phyloP scores from a whole-genome alignment of 2,329 filamentous ascomycete genomes.

The Colletotrichum shisoi region DNA sequence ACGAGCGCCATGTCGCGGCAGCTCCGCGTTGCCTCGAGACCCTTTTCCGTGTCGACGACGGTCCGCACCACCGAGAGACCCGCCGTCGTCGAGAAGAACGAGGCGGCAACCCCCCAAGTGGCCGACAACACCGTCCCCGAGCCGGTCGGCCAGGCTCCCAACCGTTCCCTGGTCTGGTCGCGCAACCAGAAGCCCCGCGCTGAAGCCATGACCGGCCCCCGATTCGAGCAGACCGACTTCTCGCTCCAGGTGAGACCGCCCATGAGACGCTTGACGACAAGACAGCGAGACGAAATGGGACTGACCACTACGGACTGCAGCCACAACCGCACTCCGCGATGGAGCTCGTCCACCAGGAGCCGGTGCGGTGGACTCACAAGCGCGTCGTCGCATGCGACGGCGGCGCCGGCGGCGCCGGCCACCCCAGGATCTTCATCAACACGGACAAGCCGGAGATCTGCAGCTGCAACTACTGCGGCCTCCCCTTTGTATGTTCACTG shows the following conservation, averaged over 20 bases:
- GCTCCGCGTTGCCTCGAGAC: conserved; percentile 55
- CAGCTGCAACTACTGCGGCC: conserved; percentile 89
- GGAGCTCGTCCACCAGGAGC: conserved; percentile 94
- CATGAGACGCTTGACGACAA: conserved; percentile 10
- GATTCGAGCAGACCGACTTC: conserved; percentile 98
- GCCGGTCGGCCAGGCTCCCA: conserved; percentile 80
- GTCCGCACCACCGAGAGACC: conserved; percentile 50
- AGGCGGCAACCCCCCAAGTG: conserved; percentile 55
- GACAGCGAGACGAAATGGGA: neutral
- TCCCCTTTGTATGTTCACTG: conserved; percentile 80
- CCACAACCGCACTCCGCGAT: conserved; percentile 90
- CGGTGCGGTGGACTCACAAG: conserved; percentile 88
- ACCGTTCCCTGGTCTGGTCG: conserved; percentile 82
- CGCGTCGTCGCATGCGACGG: conserved; percentile 87
- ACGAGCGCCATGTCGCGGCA: conserved; percentile 56
- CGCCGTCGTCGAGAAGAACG: conserved; percentile 51
- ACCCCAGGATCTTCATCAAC: conserved; percentile 97
- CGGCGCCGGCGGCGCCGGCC: conserved; percentile 86
- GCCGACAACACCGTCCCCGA: conserved; percentile 54
- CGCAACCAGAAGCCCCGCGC: conserved; percentile 82
- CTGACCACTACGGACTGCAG: conserved; percentile 56
- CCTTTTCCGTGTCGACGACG: conserved; percentile 57
- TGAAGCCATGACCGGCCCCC: conserved; percentile 87
- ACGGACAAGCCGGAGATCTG: conserved; percentile 95
- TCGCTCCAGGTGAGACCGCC: conserved; percentile 77